Conservation (phyloP, 805 yeast species). For the Yarrowia porcina region DNA sequence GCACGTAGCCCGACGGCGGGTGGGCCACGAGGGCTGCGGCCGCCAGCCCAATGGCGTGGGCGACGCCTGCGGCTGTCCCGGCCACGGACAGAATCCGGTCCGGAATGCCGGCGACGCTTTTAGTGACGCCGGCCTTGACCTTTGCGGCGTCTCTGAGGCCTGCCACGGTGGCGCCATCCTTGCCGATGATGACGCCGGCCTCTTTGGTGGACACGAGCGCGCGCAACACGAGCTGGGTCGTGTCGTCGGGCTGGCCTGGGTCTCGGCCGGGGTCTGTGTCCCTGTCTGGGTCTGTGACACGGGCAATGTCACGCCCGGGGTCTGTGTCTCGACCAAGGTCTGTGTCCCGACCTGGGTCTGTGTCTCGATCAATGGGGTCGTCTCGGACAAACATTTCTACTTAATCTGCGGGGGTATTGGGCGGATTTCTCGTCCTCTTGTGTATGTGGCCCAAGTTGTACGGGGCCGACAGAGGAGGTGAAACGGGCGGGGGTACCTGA, state of each 20-base stretch:
- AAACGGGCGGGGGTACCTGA: background rate
- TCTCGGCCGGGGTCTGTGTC: too few relatives aligned
- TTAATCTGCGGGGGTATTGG: background rate
- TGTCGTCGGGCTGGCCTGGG: background rate
- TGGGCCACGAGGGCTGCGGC: slow-evolving; percentile 60
- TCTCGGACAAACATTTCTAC: background rate
- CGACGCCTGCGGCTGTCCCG: slow-evolving; percentile 66
- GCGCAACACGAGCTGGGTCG: slow-evolving; percentile 36
- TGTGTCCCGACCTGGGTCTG: too few relatives aligned
- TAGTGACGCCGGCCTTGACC: slow-evolving; percentile 84
- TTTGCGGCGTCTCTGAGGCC: slow-evolving; percentile 68
- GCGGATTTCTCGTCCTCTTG: background rate
- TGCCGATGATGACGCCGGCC: slow-evolving; percentile 88
- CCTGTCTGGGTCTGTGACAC: background rate
- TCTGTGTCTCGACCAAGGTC: too few relatives aligned
- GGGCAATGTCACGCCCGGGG: too few relatives aligned
- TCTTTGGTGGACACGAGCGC: slow-evolving; percentile 78
- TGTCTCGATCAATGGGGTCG: too few relatives aligned
- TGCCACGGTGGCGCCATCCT: slow-evolving; percentile 75
- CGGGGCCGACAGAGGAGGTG: slow-evolving; percentile 16
- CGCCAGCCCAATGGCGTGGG: slow-evolving; percentile 66
- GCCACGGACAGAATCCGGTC: slow-evolving; percentile 79
- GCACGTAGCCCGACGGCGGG: slow-evolving; percentile 47
- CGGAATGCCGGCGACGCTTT: slow-evolving; percentile 71
- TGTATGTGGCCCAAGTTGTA: slow-evolving; percentile 12